Evolutionary conservation across 305 asterid genomes (phyloP), one percentile per base, ranked within the genome.

Genomic region (Salvia sclarea): DNA sequence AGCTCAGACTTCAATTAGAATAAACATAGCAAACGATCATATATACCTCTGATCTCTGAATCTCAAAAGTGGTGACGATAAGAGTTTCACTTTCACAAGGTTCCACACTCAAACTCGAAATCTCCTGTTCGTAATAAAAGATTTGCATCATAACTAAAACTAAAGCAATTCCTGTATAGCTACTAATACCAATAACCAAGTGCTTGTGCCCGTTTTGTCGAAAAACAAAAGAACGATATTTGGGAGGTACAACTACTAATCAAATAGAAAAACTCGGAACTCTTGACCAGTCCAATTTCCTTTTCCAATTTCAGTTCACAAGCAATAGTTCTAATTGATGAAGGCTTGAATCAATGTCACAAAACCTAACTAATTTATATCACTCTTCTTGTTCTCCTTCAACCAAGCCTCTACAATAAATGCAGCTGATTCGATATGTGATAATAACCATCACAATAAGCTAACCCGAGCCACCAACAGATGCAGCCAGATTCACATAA

Each of bases 101-200:
- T 84, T 94, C 97, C 57, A 89, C 96, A 6, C 99, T 91, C 84
- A 89, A 82, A 86, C 99, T 91, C 35, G 99, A 94, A 76, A 87
- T 89, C 78, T 94, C 99, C 97, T 94, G 80, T 67, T 61, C 4
- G 65, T 75, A 59, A 3, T 66, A 31, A 37, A 28, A 37, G 13
- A 25, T 64, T 35, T 7, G 21, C 69, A 69, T 74, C 74, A 72
- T 61, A 33, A 63, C 59, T 65, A 68, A 60, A 56, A 22, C 40
- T 18, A 61, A 4, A 54, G 10, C 14, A 17, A 25, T 20, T 50
- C 17, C 61, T 74, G 5, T n/a, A 18, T 40, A 28, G 52, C 31
- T 49, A 49, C 25, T 50, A 41, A 20, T n/a, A 25, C 28, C 11
- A 12, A 49, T 30, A 37, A 30, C 30, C 22, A 49, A 20, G 8